phyloP scores from a whole-genome alignment of 352 stramenopile species.

The Blastocystis sp. region DNA sequence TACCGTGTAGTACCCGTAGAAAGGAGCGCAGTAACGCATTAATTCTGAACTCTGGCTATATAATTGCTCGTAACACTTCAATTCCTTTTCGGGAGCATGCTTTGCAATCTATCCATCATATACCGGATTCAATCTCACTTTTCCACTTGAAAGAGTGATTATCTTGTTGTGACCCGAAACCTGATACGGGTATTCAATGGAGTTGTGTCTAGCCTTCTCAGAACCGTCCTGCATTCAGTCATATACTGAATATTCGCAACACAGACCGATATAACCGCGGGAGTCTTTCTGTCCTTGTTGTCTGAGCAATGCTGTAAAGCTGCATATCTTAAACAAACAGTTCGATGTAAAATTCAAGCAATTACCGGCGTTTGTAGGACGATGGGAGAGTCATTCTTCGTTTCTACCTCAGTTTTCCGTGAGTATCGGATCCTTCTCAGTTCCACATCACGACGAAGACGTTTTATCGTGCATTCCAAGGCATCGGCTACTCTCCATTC shows the following conservation, averaged over 20 bases:
- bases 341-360: no score
- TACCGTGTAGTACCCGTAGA: not conserved
- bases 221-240: not conserved
- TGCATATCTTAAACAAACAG: no score
- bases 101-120: conserved; percentile 45
- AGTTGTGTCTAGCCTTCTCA: not conserved
- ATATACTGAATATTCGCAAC: not conserved
- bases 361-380: no score
- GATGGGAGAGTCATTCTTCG: no score
- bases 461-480: not conserved
- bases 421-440: not conserved
- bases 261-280: no score
- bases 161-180: conserved; percentile 47
- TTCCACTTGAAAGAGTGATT: conserved; percentile 34
- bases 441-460: not conserved
- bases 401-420: no score
- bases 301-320: no score
- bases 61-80: conserved; percentile 31
- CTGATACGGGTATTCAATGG: not conserved
- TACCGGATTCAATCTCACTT: not conserved
- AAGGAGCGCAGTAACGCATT: conserved; percentile 9
- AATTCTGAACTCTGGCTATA: conserved; percentile 10
- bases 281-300: no score
- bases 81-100: conserved; percentile 33
- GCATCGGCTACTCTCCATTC: conserved; percentile 29